Base-by-base conservation (phyloP, 2,329 filamentous ascomycete species). In the Thelonectria olida region DNA sequence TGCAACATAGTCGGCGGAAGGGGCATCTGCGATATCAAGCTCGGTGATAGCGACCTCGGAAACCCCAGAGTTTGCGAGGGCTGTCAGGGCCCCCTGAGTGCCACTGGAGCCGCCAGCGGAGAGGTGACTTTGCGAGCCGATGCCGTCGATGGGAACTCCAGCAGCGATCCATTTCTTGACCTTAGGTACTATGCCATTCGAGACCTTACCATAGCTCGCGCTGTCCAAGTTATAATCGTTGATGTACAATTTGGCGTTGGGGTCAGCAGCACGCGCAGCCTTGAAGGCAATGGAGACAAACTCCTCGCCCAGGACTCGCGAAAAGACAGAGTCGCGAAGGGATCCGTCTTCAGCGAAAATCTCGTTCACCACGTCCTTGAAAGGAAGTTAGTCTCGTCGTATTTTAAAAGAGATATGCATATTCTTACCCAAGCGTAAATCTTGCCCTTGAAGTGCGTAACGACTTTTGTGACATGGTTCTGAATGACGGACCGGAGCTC, bases 171-270 rank as follows among this genome's bases (percentile, higher is more conserved):
- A 91, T 72, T 87, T 84, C 71, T 85, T 84, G 66, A 92, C 89
- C 69, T 88, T 79, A 34, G 72, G 74, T 5, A 84, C 80, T 80
- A 90, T 85, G 47, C 81, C 82, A 20, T 68, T 78, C 34, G 80
- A 80, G 68, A 91, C 85, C 80, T 93, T 92, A 64, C 83, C 79
- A 69, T 84, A 83, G 66, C 68, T 82, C 17, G 88, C 82, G 42
- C 76, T 80, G 77, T 91, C 89, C 53, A 91, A 83, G 79, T 90
- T 91, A 77, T 84, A 87, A 74, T 93, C 90, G 76, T 93, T 93
- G 78, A 92, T 91, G 80, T 91, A 93, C 38, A 93, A 81, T 77
- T 89, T 90, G 3, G 88, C 89, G 57, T 76, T 70, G 2, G 90
- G 88, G 73, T 92, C 90, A 63, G 88, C 89, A 8, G 81, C 81